Evolutionary conservation across 2,329 filamentous ascomycete genomes (phyloP).

Genomic region (Fusarium decemcellulare): DNA sequence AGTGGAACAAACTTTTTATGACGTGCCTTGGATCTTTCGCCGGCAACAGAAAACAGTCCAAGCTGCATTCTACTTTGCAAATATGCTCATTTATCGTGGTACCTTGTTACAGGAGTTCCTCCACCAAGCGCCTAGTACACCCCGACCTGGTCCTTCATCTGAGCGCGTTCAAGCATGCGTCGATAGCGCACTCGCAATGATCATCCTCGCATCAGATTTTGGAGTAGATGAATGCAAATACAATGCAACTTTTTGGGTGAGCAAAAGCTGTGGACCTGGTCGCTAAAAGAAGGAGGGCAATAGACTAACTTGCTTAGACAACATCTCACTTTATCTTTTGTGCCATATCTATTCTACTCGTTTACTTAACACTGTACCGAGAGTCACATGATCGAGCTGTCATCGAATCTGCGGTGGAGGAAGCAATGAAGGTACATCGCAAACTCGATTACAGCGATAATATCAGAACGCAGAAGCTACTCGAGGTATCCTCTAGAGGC

Average conservation of each 20-base stretch:
- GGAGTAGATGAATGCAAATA: slow-evolving; percentile 1
- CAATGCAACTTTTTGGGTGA: slow-evolving; percentile 12
- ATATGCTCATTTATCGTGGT: slow-evolving; percentile 14
- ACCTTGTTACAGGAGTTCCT: slow-evolving; percentile 5
- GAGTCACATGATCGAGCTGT: not conserved
- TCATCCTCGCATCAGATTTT: slow-evolving; percentile 2
- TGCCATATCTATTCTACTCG: slow-evolving; percentile 10
- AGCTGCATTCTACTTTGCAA: slow-evolving; percentile 7
- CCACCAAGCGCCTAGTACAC: slow-evolving; percentile 2
- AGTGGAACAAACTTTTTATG: not conserved
- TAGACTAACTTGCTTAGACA: not conserved
- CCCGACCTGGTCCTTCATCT: not conserved
- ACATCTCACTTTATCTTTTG: slow-evolving; percentile 16
- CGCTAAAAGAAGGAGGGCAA: not conserved
- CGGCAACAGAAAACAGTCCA: slow-evolving; percentile 9
- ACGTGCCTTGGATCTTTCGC: slow-evolving; percentile 5
- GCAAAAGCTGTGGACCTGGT: not conserved
- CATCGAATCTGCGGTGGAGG: slow-evolving; percentile 4
- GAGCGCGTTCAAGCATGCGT: slow-evolving; percentile 1
- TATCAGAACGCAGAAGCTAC: slow-evolving; percentile 1
- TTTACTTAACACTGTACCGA: slow-evolving; percentile 10
- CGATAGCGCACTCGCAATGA: slow-evolving; percentile 12
- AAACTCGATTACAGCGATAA: slow-evolving; percentile 11
- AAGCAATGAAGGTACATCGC: slow-evolving; percentile 11
- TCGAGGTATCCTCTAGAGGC: not conserved